These are phyloP conservation scores for Rhododendron williamsianum DNA, from an alignment of 148 eudicot genomes.

Conservation along the genomic window DNA sequence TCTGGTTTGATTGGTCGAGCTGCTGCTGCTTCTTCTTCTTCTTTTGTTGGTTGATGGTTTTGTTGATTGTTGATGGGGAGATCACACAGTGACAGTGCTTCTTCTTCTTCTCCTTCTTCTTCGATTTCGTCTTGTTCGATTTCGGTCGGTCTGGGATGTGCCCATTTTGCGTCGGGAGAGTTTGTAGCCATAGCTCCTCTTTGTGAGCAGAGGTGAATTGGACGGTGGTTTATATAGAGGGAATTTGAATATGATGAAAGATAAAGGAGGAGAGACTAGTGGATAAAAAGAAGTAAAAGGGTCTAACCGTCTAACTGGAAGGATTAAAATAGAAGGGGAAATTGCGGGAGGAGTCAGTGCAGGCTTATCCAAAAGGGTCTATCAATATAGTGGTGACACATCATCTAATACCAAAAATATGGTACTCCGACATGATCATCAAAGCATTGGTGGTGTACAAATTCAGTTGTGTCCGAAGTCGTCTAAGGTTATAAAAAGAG, in stretches of 20 bases:
- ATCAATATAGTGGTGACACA: too few species aligned
- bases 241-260: slow-evolving; percentile 11
- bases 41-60: background rate
- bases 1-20: slow-evolving; percentile 3
- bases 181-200: slow-evolving; percentile 10
- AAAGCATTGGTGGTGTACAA: background rate
- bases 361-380: too few species aligned
- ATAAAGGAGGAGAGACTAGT: slow-evolving; percentile 13
- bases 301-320: background rate
- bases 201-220: slow-evolving; percentile 4
- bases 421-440: accelerated
- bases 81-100: slow-evolving; percentile 63
- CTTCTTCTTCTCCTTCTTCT: slow-evolving; percentile 31
- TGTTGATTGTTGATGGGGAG: slow-evolving; percentile 37
- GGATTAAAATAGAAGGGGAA: slow-evolving; percentile 7
- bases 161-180: slow-evolving; percentile 2
- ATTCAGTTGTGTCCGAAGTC: too few species aligned
- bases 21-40: background rate
- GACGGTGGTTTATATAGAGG: slow-evolving; percentile 8
- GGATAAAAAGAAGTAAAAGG: slow-evolving; percentile 13
- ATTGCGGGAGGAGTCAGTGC: background rate
- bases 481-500: too few species aligned
- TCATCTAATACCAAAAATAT: accelerated
- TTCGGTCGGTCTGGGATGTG: background rate
- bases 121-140: slow-evolving; percentile 27